phyloP scores from a whole-genome alignment of 2,329 filamentous ascomycete genomes.

The Cercospora zeina region DNA sequence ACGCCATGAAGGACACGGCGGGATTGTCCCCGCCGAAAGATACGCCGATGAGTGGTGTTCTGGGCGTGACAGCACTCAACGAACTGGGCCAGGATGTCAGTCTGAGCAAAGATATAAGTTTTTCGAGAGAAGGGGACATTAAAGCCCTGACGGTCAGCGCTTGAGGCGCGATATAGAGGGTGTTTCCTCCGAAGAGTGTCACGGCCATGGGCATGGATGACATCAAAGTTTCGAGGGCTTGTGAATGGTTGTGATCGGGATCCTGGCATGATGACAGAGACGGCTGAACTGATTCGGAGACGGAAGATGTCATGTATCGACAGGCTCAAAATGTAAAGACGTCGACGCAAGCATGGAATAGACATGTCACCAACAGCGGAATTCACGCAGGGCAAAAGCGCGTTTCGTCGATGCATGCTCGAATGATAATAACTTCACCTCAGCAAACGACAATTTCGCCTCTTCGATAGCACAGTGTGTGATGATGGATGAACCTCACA shows the following conservation, averaged over 20 bases:
- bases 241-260: not conserved
- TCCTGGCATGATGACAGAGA: not conserved
- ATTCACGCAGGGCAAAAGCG: no score
- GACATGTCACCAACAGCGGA: no score
- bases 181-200: not conserved
- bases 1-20: slow-evolving; percentile 35
- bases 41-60: slow-evolving; percentile 17
- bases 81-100: slow-evolving; percentile 16
- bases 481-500: no score
- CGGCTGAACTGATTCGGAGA: no score
- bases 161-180: not conserved
- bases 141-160: slow-evolving; percentile 13
- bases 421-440: no score
- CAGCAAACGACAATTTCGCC: no score
- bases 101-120: slow-evolving; percentile 12
- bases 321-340: no score
- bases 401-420: no score
- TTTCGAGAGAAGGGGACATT: slow-evolving; percentile 15
- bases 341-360: no score
- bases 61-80: slow-evolving; percentile 14
- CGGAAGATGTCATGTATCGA: no score
- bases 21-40: slow-evolving; percentile 15
- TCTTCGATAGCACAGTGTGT: no score
- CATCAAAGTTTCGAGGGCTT: not conserved
- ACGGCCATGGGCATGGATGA: not conserved